Conservation (phyloP, 805 yeast genomes). For the Pichia rugopelliculosa region DNA sequence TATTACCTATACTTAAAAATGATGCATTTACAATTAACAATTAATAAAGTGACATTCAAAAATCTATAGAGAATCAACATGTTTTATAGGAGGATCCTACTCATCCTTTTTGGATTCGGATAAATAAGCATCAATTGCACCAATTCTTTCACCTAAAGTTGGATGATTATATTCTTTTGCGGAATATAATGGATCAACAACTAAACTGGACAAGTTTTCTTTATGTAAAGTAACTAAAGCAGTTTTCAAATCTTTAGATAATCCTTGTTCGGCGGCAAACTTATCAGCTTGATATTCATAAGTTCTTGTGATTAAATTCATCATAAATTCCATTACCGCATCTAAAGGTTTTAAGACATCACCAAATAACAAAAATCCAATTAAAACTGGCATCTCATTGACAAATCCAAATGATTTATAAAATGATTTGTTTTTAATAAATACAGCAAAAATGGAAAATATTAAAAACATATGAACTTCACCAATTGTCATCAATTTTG, state of each 20-base stretch:
- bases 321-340: constrained; percentile 54
- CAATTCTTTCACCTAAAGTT: constrained; percentile 78
- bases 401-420: constrained; percentile 73
- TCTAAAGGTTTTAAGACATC: constrained; percentile 77
- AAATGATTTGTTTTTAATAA: constrained; percentile 71
- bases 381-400: constrained; percentile 57
- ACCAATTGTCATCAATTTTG: constrained; percentile 60
- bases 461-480: constrained; percentile 58
- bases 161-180: constrained; percentile 91
- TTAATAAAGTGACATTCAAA: too few species aligned
- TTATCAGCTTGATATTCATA: constrained; percentile 93
- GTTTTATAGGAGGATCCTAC: too few species aligned
- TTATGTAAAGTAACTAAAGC: constrained; percentile 71
- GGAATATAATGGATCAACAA: constrained; percentile 84
- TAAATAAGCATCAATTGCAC: constrained; percentile 48
- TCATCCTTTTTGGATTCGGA: constrained; percentile 15
- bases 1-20: too few species aligned
- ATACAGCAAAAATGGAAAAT: constrained; percentile 70
- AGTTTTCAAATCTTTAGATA: constrained; percentile 55
- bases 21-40: too few species aligned
- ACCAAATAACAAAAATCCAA: constrained; percentile 75
- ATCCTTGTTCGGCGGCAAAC: constrained; percentile 72
- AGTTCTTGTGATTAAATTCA: constrained; percentile 70
- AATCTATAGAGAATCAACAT: too few species aligned
- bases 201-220: constrained; percentile 78